Base-by-base conservation (phyloP, 2,329 filamentous ascomycete species). In the Cercospora sp. region DNA sequence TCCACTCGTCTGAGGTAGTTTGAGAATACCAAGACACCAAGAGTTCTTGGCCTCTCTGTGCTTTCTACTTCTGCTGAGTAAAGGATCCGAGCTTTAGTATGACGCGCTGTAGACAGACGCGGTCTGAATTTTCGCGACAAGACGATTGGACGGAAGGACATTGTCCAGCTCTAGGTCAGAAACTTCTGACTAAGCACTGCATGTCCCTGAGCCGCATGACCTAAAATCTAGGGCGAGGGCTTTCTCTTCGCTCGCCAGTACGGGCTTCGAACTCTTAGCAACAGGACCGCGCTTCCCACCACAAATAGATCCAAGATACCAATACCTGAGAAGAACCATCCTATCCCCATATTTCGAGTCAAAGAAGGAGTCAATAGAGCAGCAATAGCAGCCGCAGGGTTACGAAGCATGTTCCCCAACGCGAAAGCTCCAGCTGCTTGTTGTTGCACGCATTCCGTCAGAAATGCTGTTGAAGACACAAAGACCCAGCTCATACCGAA, bases 401-500 rank as follows among this genome's bases (percentile, higher is more conserved):
- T 65, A 18, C 62, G 62, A 34, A 65, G 62, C 62, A 65, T 65
- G 51, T 65, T 65, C 7, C 62, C 62, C 26, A 65, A 40, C 21
- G 62, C 62, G 26, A 65, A 65, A 16, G 62, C 62, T 18, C 62
- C 62, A 58, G 62, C 62, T 37, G 62, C 62, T 65, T 65, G 62
- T 32, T 58, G 45, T 37, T 45, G 62, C 30, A 57, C 62, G 21
- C 62, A 65, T 49, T 65, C 62, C 28, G 62, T 53, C 28, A 65
- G 51, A 40, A 58, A 65, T 18, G 62, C 62, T n/a, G 62, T 65
- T 16, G 62, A 53, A 30, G 62, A 57, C n/a, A 65, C 62, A 30
- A 65, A 65, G 24, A 65, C 51, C 62, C 62, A 65, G 32, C 49
- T 65, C 62, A 65, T 65, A 26, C 62, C 49, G 32, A 65, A 65